These are phyloP conservation scores for Flueggea neowawraea DNA, from an alignment of 441 rosid species.

Conservation along the genomic window DNA sequence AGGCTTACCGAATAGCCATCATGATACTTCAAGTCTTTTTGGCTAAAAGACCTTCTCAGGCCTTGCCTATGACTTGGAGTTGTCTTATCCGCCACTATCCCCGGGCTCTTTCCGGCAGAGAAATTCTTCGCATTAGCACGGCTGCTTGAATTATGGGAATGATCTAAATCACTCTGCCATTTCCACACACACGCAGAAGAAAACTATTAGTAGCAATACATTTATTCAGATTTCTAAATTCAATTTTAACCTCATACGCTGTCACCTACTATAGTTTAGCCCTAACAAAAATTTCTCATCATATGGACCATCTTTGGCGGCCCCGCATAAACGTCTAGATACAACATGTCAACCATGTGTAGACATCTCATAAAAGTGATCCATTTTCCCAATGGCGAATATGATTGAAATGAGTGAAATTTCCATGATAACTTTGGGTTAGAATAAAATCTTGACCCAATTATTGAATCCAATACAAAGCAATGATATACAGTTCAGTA, in stretches of 20 bases:
- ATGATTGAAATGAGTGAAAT: too few relatives aligned
- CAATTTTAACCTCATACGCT: background rate
- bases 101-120: conserved; percentile 33
- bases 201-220: background rate
- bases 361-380: too few relatives aligned
- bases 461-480: too few relatives aligned
- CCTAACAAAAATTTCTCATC: too few relatives aligned
- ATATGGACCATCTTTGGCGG: too few relatives aligned
- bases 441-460: too few relatives aligned
- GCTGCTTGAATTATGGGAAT: conserved; percentile 35
- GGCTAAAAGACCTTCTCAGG: conserved; percentile 69
- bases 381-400: too few relatives aligned
- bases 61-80: conserved; percentile 50
- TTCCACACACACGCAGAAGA: conserved; percentile 1
- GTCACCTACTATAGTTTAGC: background rate
- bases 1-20: conserved; percentile 89
- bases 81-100: conserved; percentile 28
- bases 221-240: background rate
- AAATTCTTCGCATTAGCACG: conserved; percentile 35
- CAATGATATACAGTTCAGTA: too few relatives aligned
- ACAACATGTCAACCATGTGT: too few relatives aligned
- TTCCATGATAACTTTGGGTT: too few relatives aligned
- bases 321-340: too few relatives aligned
- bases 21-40: conserved; percentile 56
- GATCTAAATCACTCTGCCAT: conserved; percentile 79